Evolutionary conservation across 129 eudicot species (phyloP).

Genomic region (Ambrosia trifida): DNA sequence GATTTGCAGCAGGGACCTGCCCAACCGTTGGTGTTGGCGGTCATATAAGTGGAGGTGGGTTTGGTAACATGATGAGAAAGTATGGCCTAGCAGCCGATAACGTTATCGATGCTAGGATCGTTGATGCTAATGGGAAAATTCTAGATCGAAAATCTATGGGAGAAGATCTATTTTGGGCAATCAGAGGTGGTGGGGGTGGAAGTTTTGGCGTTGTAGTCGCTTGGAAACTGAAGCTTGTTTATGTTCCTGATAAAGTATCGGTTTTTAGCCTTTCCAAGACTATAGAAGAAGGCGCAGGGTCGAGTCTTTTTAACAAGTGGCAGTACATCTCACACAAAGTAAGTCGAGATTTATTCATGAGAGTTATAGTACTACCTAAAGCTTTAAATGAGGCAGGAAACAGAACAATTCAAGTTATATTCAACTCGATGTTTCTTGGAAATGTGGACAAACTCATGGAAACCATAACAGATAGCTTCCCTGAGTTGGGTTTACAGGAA

Average conservation of each 20-base stretch:
- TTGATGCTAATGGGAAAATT: conserved; percentile 23
- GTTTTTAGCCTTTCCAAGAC: conserved; percentile 25
- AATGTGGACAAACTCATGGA: conserved; percentile 2
- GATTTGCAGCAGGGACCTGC: conserved; percentile 32
- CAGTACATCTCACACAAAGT: conserved; percentile 18
- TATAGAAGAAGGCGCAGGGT: conserved; percentile 20
- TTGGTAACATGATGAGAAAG: conserved; percentile 15
- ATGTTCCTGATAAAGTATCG: conserved; percentile 27
- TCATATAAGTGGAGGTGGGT: conserved; percentile 21
- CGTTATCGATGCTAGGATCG: conserved; percentile 22
- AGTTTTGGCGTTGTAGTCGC: conserved; percentile 20
- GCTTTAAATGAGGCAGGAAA: neutral
- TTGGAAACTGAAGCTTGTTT: conserved; percentile 19
- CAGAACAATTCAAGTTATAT: conserved; percentile 10
- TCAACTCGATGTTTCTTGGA: conserved; percentile 26
- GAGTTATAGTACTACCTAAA: conserved; percentile 19
- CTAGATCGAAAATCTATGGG: conserved; percentile 17
- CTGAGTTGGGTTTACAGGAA: conserved; percentile 27
- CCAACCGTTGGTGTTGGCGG: conserved; percentile 19
- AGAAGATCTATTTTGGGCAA: conserved; percentile 24
- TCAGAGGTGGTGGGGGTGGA: conserved; percentile 24
- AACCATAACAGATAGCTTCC: conserved; percentile 19
- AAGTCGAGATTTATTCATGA: conserved; percentile 21
- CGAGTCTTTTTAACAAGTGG: conserved; percentile 28
- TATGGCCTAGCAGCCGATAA: conserved; percentile 17